Evolutionary conservation across 139 green algal species (phyloP).

Genomic region (Desmodesmus armatus): DNA sequence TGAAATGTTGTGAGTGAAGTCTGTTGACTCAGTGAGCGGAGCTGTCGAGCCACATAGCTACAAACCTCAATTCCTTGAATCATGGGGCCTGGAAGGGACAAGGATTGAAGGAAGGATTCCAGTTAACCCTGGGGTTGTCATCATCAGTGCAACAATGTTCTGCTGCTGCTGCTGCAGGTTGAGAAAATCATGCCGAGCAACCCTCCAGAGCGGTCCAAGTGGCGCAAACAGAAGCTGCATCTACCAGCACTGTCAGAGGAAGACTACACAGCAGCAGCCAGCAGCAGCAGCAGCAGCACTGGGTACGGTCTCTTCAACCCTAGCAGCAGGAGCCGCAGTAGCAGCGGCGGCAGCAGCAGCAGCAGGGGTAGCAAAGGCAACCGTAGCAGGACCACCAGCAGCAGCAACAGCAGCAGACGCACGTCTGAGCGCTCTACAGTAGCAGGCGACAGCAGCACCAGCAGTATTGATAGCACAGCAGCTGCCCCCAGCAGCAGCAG

Average conservation of each 20-base stretch:
- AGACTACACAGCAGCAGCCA: neutral
- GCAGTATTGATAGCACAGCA: neutral
- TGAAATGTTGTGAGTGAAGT: too few species aligned
- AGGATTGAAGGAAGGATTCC: too few species aligned
- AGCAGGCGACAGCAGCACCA: too few species aligned
- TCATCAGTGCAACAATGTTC: too few species aligned
- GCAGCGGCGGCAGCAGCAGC: slow-evolving; percentile 7
- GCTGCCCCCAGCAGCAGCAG: slow-evolving; percentile 1
- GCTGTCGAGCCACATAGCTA: too few species aligned
- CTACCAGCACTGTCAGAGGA: slow-evolving; percentile 26
- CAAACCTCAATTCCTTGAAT: too few species aligned
- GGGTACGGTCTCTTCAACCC: neutral
- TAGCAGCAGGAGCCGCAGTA: slow-evolving; percentile 1
- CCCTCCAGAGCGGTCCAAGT: slow-evolving; percentile 50
- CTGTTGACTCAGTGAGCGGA: too few species aligned
- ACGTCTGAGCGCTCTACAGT: neutral
- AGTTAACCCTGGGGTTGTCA: too few species aligned
- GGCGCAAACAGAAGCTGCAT: slow-evolving; percentile 38
- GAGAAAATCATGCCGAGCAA: slow-evolving; percentile 50
- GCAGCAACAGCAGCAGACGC: slow-evolving; percentile 28
- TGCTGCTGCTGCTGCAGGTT: slow-evolving; percentile 6
- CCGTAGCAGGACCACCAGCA: neutral
- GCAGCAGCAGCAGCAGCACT: neutral
- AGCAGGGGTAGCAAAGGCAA: neutral
- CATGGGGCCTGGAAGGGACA: too few species aligned